Conservation (phyloP, 345 rosid genomes). For the Camelina sativa region DNA sequence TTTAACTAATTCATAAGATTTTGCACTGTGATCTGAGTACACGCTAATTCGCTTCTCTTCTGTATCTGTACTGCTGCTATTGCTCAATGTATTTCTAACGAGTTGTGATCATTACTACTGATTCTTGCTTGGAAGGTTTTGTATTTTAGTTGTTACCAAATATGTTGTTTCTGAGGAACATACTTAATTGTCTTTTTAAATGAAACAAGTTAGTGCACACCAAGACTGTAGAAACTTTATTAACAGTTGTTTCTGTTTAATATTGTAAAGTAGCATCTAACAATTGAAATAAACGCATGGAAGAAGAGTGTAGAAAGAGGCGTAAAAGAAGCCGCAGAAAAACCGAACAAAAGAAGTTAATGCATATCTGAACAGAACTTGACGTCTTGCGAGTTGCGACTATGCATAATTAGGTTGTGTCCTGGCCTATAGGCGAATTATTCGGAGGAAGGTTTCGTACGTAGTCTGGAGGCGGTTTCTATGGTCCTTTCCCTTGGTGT, state of each 20-base stretch:
- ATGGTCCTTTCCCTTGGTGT: constrained; percentile 50
- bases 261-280: not conserved
- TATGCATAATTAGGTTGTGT: not conserved
- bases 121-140: not conserved
- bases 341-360: not conserved
- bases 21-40: constrained; percentile 4
- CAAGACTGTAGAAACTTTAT: constrained; percentile 11
- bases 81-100: constrained; percentile 3
- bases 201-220: not conserved
- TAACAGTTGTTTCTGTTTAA: constrained; percentile 17
- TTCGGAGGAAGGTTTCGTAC: constrained; percentile 54
- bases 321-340: not conserved
- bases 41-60: not conserved
- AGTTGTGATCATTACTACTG: not conserved
- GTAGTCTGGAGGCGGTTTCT: constrained; percentile 51
- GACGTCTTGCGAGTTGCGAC: not conserved
- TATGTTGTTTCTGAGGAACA: too few species aligned
- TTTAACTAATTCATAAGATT: not conserved
- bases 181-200: not conserved
- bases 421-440: constrained; percentile 39
- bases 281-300: not conserved
- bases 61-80: constrained; percentile 19
- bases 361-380: not conserved
- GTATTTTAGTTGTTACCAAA: not conserved
- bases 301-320: constrained; percentile 13